Evolutionary conservation across 352 stramenopile genomes (phyloP), one percentile per base, ranked within the genome.

Genomic region (Pseudoperonospora humuli): DNA sequence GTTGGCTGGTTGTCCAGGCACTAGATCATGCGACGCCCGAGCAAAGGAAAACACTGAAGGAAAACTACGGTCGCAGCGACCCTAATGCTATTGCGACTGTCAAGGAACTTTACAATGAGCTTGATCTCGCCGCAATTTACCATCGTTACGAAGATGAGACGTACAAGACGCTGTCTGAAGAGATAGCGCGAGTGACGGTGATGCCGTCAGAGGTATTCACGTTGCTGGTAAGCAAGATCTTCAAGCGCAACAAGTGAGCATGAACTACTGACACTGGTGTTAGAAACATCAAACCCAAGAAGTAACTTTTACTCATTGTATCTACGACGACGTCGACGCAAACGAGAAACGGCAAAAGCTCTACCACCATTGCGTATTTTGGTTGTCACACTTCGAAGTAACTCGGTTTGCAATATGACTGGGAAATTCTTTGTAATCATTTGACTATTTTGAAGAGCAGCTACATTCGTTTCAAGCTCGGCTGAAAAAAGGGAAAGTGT

Each of bases 1-100:
- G 86, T 54, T 99, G 96, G 96, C 74, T 99, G 7, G 89, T 99
- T 17, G 86, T 97, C 45, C 86, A 98, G 64, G 96, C 96, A 19
- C 74, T 97, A 19, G 45, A 79, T 24, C 76, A 67, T 6, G 81
- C 82, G 4, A 80, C 67, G 8, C 36, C 43, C 5, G 75, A 74
- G 41, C 89, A 97, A 56, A 87, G 78, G 48, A 65, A 69, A 26
- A 60, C 75, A 39, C 67, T 97, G 5, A 82, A 98, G 64, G 82
- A 93, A 43, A 92, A 98, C 54, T 97, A 98, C 56, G 89, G 86
- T 46, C 84, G 87, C 48, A 71, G 86, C 57, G 75, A 90, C 31
- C 27, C 60, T 31, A 64, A 67, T 35, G 86, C 88, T 27, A 78
- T 93, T 28, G 74, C 78, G n/a, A 61, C 67, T 13, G 84, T 99